Conservation (phyloP, 495 filamentous ascomycete species). For the Xylaria castorea region DNA sequence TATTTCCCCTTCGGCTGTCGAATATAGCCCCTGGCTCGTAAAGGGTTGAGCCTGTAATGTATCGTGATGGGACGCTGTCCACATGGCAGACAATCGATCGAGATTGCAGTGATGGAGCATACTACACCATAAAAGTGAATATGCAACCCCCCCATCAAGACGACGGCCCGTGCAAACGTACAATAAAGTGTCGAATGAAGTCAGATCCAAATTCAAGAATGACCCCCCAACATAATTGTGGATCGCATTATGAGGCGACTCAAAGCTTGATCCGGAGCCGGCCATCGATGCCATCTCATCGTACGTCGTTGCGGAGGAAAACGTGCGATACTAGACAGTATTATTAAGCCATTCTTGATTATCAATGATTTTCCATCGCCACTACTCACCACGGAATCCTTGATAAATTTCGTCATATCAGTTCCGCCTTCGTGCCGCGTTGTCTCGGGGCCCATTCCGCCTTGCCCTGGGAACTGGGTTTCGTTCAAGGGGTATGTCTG, state of each 20-base stretch:
- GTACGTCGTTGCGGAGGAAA: slow-evolving; percentile 39
- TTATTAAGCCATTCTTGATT: slow-evolving; percentile 9
- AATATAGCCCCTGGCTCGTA: slow-evolving; percentile 41
- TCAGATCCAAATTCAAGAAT: slow-evolving; percentile 39
- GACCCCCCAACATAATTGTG: slow-evolving; percentile 45
- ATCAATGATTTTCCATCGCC: not conserved
- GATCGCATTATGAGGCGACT: slow-evolving; percentile 45
- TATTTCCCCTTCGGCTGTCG: slow-evolving; percentile 35
- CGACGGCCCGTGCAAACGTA: slow-evolving; percentile 27
- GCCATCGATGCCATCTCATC: slow-evolving; percentile 44
- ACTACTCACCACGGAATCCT: slow-evolving; percentile 41
- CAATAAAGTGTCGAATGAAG: slow-evolving; percentile 50
- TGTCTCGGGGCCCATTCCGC: slow-evolving; percentile 32
- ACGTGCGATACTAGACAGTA: slow-evolving; percentile 45
- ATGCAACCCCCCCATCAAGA: not conserved
- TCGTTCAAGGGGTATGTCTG: slow-evolving; percentile 38
- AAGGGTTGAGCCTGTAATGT: slow-evolving; percentile 36
- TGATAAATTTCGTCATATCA: slow-evolving; percentile 31
- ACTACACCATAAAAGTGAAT: slow-evolving; percentile 14
- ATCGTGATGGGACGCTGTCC: slow-evolving; percentile 44
- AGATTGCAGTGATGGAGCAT: slow-evolving; percentile 55
- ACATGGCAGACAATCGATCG: slow-evolving; percentile 56
- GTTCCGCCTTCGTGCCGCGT: slow-evolving; percentile 36
- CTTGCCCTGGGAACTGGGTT: slow-evolving; percentile 33
- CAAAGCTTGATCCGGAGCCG: slow-evolving; percentile 41